Evolutionary conservation across 2,329 filamentous ascomycete genomes (phyloP).

Genomic region (Aaosphaeria pasadenensis): DNA sequence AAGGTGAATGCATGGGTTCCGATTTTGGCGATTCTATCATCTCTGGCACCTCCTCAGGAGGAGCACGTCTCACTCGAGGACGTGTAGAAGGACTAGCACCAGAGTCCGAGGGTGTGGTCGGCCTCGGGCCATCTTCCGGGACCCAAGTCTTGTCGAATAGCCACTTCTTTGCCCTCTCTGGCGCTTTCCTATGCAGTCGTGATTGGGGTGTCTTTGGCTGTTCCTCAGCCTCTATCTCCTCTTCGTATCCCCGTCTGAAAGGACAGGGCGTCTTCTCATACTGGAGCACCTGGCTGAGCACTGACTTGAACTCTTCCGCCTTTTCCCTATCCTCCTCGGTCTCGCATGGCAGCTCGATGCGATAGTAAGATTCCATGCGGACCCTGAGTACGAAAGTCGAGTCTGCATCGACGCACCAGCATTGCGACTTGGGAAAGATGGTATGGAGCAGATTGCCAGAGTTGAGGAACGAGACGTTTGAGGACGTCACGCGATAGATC

Average conservation of each 20-base stretch:
- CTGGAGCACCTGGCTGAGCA: constrained; percentile 69
- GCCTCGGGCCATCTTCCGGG: constrained; percentile 39
- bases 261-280: constrained; percentile 89
- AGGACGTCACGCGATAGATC: constrained; percentile 82
- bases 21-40: constrained; percentile 16
- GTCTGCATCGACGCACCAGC: constrained; percentile 85
- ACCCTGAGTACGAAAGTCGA: constrained; percentile 87
- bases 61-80: constrained; percentile 31
- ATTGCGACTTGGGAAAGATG: constrained; percentile 85
- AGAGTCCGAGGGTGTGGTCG: constrained; percentile 29
- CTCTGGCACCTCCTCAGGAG: constrained; percentile 21
- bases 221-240: constrained; percentile 62
- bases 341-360: constrained; percentile 75
- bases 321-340: constrained; percentile 62
- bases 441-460: constrained; percentile 81
- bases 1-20: constrained; percentile 13
- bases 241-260: constrained; percentile 73
- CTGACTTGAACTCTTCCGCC: constrained; percentile 65
- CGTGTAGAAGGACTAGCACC: constrained; percentile 28
- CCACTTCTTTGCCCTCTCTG: constrained; percentile 51
- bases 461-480: constrained; percentile 77
- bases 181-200: constrained; percentile 61
- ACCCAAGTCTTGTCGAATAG: constrained; percentile 46
- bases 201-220: constrained; percentile 62
- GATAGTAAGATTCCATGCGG: constrained; percentile 79